Base-by-base conservation (phyloP, 306 rosid species). In the Luffa acutangula region DNA sequence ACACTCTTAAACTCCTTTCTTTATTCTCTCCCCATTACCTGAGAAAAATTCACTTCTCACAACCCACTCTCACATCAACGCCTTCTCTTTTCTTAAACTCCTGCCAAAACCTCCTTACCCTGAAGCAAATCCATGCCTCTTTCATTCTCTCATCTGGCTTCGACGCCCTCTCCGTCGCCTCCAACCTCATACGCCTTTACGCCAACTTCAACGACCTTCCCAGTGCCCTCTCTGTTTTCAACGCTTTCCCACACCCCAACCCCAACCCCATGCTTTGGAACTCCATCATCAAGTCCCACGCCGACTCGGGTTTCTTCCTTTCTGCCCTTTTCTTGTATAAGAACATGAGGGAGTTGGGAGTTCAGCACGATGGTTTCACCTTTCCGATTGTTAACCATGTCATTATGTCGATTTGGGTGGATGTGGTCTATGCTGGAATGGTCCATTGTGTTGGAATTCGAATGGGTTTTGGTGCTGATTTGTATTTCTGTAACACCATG, bases 401-500 rank as follows among this genome's bases (percentile, higher is more conserved):
- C 7, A 46, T 88, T 73, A 76, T 85, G 21, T 76, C 64, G 11
- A 34, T 77, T 25, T 80, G 37, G 52, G n/a, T 7, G 37, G 84
- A 82, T 57, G 83, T 17, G 20, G 33, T 60, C 11, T 79, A 57
- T 83, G 91, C 88, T 66, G 82, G 82, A 83, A 86, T 85, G 87
- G 75, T 85, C 52, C 93, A 90, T 59, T 83, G 80, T 85, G 79
- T 86, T 5, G 89, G 87, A 51, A 78, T 76, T 75, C 83, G 75
- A 57, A 73, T 82, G 88, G 90, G 90, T 54, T 84, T 88, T 80
- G 89, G 80, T 63, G 20, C 13, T 78, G 85, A 88, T 82, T 65
- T 85, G 3, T 88, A 88, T 82, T 88, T 86, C 75, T 83, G 89
- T 48, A 88, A 88, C 53, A 85, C 90, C 20, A 86, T 86, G 93